A percentile compares a stretch with the other conserved stretches of the same genome.
These are phyloP conservation scores for Panaeolus papilionaceus DNA, from an alignment of 768 basidiomycete genomes.

Conservation along the genomic window DNA sequence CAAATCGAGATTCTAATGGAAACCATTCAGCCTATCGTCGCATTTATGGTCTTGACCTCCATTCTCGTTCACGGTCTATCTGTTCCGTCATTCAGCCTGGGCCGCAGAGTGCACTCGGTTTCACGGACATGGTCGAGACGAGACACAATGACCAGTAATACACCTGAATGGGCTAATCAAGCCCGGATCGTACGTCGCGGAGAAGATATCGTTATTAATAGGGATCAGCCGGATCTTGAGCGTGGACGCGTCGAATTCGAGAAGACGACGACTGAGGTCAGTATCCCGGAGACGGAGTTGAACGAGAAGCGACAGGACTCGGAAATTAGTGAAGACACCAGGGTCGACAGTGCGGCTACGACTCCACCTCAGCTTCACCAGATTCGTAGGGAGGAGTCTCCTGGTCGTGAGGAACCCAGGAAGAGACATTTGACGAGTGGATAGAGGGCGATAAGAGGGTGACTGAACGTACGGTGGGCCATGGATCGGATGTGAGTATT, in stretches of 20 bases:
- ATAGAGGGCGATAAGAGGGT: slow-evolving; percentile 33
- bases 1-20: slow-evolving; percentile 72
- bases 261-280: slow-evolving; percentile 17
- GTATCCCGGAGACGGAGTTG: slow-evolving; percentile 2
- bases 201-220: slow-evolving; percentile 85
- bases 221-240: slow-evolving; percentile 67
- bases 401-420: slow-evolving; percentile 27
- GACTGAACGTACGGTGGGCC: slow-evolving; percentile 32
- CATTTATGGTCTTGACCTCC: slow-evolving; percentile 93
- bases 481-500: slow-evolving; percentile 37
- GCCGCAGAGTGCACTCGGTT: slow-evolving; percentile 88
- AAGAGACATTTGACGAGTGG: slow-evolving; percentile 30
- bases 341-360: neutral
- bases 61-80: slow-evolving; percentile 90
- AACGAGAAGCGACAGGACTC: slow-evolving; percentile 11
- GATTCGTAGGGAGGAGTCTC: slow-evolving; percentile 24
- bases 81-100: slow-evolving; percentile 93
- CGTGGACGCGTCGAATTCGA: slow-evolving; percentile 30
- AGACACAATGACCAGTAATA: slow-evolving; percentile 39
- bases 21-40: slow-evolving; percentile 90
- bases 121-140: slow-evolving; percentile 91
- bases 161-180: slow-evolving; percentile 87
- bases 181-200: slow-evolving; percentile 72
- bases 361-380: slow-evolving; percentile 18
- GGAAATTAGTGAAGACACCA: slow-evolving; percentile 10